Evolutionary conservation across 352 stramenopile genomes (phyloP), one percentile per base, ranked within the genome.

Genomic region (Phytophthora pistaciae): DNA sequence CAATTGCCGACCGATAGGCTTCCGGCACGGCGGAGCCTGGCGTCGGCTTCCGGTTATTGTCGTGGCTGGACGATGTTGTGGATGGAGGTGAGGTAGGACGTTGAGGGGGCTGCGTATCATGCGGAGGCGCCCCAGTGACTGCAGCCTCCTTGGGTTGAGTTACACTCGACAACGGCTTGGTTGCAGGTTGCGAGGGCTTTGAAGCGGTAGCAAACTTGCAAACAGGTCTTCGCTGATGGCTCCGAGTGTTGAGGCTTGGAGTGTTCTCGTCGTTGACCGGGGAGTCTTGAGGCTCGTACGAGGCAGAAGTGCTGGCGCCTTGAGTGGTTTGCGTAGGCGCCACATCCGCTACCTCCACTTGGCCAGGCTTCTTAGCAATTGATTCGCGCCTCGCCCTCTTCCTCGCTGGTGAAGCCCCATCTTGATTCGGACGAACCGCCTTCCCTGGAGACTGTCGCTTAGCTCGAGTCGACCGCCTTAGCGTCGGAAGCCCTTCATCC

Each of bases 1-100:
- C 70, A 40, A 77, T 73, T 52, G 64, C 70, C 40, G 55, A 77
- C 36, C 64, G 69, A 38, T 71, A 40, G 4, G 50, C 44, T 20
- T 72, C 57, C 1, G 60, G 50, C 16, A 57, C 67, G 20, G 29
- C 16, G 18, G 38, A 44, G 8, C 3, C 27, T 48, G 54, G 50
- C 1, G 20, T 40, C 13, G 59, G 33, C 31, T 57, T 56, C 25
- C n/a, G 31, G 25, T 1, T 29, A 1, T 18, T 20, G 29, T 54
- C 16, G 6, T 20, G 48, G 20, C 3, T 54, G 18, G 53, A 29
- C 25, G 25, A 29, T 29, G 25, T 29, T 29, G 25, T 29, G 25
- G 25, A 5, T 29, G 25, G 25, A 29, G 25, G 25, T 29, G 25
- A 29, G 25, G 25, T 29, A 5, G 25, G 25, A 29, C 25, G 25